Conservation (phyloP, 805 yeast genomes). For the Clavispora vitiphila region DNA sequence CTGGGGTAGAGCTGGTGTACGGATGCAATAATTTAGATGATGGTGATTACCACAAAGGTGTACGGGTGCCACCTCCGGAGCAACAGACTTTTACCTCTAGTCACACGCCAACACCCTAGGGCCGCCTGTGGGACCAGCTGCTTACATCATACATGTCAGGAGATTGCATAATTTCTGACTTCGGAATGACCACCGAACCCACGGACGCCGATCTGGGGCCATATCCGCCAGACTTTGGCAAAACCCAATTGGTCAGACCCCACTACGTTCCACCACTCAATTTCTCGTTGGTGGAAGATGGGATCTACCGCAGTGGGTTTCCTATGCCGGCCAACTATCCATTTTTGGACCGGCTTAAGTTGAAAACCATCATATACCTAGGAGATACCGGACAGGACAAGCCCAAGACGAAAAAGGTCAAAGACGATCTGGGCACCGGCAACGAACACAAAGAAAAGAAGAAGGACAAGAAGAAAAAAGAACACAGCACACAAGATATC, state of each 20-base stretch:
- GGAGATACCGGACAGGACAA: conserved; percentile 53
- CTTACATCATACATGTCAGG: neutral
- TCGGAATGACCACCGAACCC: neutral
- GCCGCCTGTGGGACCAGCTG: neutral
- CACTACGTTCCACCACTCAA: conserved; percentile 80
- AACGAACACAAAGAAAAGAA: conserved; percentile 9
- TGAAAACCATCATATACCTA: conserved; percentile 76
- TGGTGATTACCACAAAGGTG: neutral
- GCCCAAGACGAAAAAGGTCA: conserved; percentile 14
- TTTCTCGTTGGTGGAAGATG: conserved; percentile 82
- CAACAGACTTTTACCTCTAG: neutral
- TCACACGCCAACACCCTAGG: neutral
- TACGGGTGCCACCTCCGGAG: neutral
- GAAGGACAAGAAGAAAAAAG: conserved; percentile 20
- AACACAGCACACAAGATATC: conserved; percentile 50
- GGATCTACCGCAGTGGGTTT: conserved; percentile 87
- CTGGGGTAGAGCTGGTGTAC: too few species aligned
- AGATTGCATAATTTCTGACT: neutral
- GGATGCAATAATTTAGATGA: too few species aligned
- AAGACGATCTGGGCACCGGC: conserved; percentile 5
- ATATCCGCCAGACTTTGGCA: neutral
- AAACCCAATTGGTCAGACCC: conserved; percentile 4
- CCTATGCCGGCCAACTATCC: conserved; percentile 84
- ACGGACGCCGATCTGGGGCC: neutral
- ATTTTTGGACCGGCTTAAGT: conserved; percentile 63